These are phyloP conservation scores for Berberis thunbergii DNA, from an alignment of 164 flowering plant genomes.

Conservation along the genomic window DNA sequence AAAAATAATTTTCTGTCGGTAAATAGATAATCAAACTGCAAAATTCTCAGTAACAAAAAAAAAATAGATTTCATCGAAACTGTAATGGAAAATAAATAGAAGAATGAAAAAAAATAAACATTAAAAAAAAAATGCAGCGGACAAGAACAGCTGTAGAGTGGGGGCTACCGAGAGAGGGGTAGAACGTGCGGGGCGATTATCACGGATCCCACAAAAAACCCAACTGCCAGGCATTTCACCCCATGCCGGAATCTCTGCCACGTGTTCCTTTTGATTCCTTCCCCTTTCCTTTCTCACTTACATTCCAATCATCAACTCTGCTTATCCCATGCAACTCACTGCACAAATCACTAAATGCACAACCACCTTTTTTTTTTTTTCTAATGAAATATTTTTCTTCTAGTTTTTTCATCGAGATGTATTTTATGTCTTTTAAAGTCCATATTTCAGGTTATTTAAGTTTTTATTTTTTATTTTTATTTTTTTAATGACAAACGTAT, in stretches of 20 bases:
- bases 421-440: too few species aligned
- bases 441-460: too few species aligned
- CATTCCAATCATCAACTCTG: neutral
- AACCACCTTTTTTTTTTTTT: too few species aligned
- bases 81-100: neutral
- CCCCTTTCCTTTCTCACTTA: neutral
- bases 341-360: too few species aligned
- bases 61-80: neutral
- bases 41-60: too few species aligned
- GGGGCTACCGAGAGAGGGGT: constrained; percentile 31
- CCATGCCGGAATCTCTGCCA: neutral
- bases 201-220: constrained; percentile 38
- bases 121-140: constrained; percentile 9
- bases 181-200: constrained; percentile 59
- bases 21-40: too few species aligned
- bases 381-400: too few species aligned
- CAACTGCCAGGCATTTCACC: constrained; percentile 27
- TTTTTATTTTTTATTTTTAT: too few species aligned
- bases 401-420: too few species aligned
- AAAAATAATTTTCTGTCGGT: too few species aligned
- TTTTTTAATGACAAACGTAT: too few species aligned
- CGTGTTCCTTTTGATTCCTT: neutral
- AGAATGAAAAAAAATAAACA: neutral
- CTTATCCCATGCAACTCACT: too few species aligned
- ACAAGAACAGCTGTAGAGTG: constrained; percentile 44